phyloP scores from a whole-genome alignment of 148 eudicot genomes.

The Arctostaphylos glauca region DNA sequence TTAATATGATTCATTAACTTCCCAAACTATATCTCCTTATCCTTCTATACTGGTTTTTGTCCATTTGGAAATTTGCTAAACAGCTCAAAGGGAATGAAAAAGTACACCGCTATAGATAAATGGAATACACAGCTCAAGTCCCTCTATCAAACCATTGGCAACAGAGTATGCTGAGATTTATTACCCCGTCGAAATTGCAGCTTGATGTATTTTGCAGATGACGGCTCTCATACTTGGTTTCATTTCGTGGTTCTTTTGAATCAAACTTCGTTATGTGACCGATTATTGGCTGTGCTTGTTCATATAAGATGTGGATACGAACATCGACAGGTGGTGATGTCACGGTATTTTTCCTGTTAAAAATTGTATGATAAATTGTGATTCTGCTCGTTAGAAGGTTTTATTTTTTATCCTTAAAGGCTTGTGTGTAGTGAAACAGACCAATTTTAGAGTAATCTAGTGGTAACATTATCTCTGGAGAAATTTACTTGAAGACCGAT shows the following conservation, averaged over 20 bases:
- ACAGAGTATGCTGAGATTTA: constrained; percentile 62
- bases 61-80: constrained; percentile 3
- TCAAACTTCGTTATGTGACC: neutral
- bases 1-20: neutral
- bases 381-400: too few species aligned
- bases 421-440: too few species aligned
- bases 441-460: too few species aligned
- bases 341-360: neutral
- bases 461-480: too few species aligned
- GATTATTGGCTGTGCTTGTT: neutral
- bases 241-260: neutral
- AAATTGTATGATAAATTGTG: neutral
- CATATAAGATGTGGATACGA: neutral
- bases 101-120: constrained; percentile 86
- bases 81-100: constrained; percentile 95
- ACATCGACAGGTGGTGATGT: neutral
- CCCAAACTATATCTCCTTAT: neutral
- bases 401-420: too few species aligned
- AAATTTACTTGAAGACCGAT: too few species aligned
- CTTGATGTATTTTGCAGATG: neutral
- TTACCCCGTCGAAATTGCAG: neutral
- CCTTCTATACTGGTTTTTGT: neutral
- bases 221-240: neutral
- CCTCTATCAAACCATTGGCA: constrained; percentile 65
- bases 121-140: constrained; percentile 92